Evolutionary conservation across 1,139 yeast species (phyloP), one percentile per base, ranked within the genome.

Genomic region (Petasospora rhodanensis): DNA sequence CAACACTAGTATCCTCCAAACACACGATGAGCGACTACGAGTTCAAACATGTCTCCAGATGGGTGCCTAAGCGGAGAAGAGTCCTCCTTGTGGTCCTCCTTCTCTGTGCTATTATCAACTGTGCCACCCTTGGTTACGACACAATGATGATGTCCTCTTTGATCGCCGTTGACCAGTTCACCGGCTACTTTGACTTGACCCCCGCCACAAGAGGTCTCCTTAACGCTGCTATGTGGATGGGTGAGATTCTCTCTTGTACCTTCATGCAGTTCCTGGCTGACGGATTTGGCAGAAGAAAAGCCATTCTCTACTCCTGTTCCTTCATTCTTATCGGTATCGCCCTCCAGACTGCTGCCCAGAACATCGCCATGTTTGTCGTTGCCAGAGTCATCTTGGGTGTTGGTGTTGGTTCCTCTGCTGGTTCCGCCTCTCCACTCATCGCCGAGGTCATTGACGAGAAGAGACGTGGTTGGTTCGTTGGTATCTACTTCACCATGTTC

Each of bases 401-500:
- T 26, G 62, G 66, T 13, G 47, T 55, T 31, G 56, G 54, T 22
- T 54, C 61, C 11, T 47, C 54, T 25, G 16, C 25, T 10, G 19
- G 18, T 46, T 30, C 31, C 12, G 22, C 64, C 7, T 63, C 64
- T 21, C 29, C 26, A 6, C 54, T 63, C 52, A 60, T 61, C 36
- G 54, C 64, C 14, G 71, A 66, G 46, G 33, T 65, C n/a, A 45
- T 66, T 11, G 62, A 46, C 39, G 68, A 70, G 14, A 45, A 54
- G 48, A 70, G 66, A 42, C 59, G 80, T 63, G 61, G 62, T 11
- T 52, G 55, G 20, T 44, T 56, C 12, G 61, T 68, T 20, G 58
- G 65, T 20, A 50, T 59, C 29, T 66, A 64, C 43, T 65, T 64
- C 57, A 64, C 60, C 37, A 64, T 65, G 53, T 59, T 67, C 65